Percentiles rank a stretch among this genome's conserved stretches.
Evolutionary conservation across 1,284 basidiomycete species (phyloP).

Genomic region (Sanguinoderma infundibulare): DNA sequence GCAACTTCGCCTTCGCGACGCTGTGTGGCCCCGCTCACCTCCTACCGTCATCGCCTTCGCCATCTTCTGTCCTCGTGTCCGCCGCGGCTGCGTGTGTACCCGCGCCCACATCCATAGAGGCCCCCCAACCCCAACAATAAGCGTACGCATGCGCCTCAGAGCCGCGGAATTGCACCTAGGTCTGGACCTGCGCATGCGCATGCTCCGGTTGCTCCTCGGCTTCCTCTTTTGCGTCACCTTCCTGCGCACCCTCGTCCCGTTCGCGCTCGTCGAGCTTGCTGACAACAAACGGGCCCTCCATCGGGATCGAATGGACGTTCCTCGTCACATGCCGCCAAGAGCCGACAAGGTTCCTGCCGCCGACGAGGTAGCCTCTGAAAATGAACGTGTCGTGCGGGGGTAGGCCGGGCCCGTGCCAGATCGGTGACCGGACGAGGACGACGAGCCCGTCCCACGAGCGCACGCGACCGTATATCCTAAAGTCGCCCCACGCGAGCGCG

Average conservation of each 20-base stretch:
- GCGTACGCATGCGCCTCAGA: too few species aligned
- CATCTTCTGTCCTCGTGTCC: not conserved
- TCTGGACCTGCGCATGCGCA: not conserved
- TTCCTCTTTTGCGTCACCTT: not conserved
- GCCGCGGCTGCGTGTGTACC: not conserved
- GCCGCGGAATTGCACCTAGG: too few species aligned
- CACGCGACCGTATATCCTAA: slow-evolving; percentile 64
- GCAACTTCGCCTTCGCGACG: not conserved
- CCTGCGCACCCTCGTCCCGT: not conserved
- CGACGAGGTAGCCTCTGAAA: slow-evolving; percentile 72
- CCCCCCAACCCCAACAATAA: too few species aligned
- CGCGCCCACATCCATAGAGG: not conserved
- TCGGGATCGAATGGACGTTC: slow-evolving; percentile 41
- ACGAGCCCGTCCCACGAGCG: slow-evolving; percentile 72
- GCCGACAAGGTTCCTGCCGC: slow-evolving; percentile 66
- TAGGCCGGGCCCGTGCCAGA: slow-evolving; percentile 25
- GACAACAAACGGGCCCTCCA: slow-evolving; percentile 59
- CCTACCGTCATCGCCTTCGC: not conserved
- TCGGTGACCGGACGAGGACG: slow-evolving; percentile 60
- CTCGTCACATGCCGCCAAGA: slow-evolving; percentile 58
- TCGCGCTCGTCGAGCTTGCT: slow-evolving; percentile 18
- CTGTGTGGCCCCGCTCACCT: not conserved
- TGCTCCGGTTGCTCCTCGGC: not conserved
- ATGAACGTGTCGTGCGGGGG: slow-evolving; percentile 48
- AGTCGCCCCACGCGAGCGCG: slow-evolving; percentile 62